Base-by-base conservation (phyloP, 2,329 filamentous ascomycete genomes). In the Verticillium alfalfae region DNA sequence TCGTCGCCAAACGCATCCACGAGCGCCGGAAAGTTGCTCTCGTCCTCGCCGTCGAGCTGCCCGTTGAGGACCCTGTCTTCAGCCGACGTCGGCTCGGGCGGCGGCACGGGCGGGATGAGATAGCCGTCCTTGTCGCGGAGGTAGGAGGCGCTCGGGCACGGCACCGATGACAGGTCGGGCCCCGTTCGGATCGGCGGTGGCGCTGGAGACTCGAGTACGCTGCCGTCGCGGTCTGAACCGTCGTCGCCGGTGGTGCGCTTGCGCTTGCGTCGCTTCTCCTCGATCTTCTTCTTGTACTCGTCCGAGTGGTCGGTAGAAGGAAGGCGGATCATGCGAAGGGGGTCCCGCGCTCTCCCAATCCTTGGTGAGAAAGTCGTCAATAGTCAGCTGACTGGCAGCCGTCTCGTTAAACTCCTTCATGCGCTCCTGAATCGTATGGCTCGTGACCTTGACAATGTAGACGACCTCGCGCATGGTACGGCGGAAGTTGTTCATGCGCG, bases 401-500 rank as follows among this genome's bases (percentile, higher is more conserved):
- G 94, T 97, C 37, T 88, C 84, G 66, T 91, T 92, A 76, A 98
- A 99, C 71, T 99, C 95, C 66, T 93, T 88, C 10, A 99, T 79
- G 64, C 95, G 92, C 72, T 94, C 92, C 70, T 93, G 90, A 63
- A 99, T 92, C 8, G 95, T 99, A 64, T 92, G 85, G 66, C 96
- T 96, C 52, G 93, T 96, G 58, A 98, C 93, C 72, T 97, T 98
- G 72, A 97, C 94, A 41, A 97, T 91, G 72, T 97, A 98, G n/a
- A 98, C 94, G 9, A 99, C 91, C 75, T 99, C 95, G 36, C 93
- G 87, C 13, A 96, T 88, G 0, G 93, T 97, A 18, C 95, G 88
- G 55, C 94, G 90, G 72, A 96, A 99, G 75, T 98, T 98, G 83
- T 97, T 96, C 90, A 98, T 98, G 59, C 95, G 90, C 9, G 95